Base-by-base conservation (phyloP, 257 asterid genomes). In the Ilex aquifolium region DNA sequence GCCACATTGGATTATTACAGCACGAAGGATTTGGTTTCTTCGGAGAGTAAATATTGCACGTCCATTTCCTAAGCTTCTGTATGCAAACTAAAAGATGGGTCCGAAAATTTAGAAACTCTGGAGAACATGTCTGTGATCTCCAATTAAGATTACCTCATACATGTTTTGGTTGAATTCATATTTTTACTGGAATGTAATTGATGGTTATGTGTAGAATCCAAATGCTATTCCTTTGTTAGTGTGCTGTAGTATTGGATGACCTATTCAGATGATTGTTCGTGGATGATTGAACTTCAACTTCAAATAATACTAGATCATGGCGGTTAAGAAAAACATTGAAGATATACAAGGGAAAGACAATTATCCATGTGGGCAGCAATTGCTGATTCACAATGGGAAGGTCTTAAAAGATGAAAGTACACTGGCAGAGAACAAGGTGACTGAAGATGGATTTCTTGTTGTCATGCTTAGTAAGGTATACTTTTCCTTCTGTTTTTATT, bases 381-480 rank as follows among this genome's bases (percentile, higher is more conserved):
- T 90, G 65, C 77, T 90, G 83, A 87, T 90, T 70, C 91, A 90
- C 66, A 90, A 90, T 44, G 95, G 97, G 62, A 90, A 90, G 77
- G 95, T 90, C 36, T 68, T 90, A 74, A 87, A 90, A 76, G 97
- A 90, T 57, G 95, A 90, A 72, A 85, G 82, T 70, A 83, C 95
- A 21, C 72, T 90, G 78, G 79, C 75, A 9, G 90, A 87, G 76
- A 90, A 87, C 86, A 87, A 77, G 65, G 90, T 87, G 66, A 79
- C 95, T 17, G 95, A 82, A 80, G 95, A 90, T 74, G 95, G 95
- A 55, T 90, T 90, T 77, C 95, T 90, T 60, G 97, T 90, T 56
- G 95, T 90, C 84, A 87, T 90, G 97, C 95, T 90, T 65, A 87
- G 95, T 83, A 90, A 90, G 92, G 97, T 90, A 74, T 69, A 30